These are phyloP conservation scores for Stromatinia cepivora DNA, from an alignment of 2,329 filamentous ascomycete genomes.

Conservation along the genomic window DNA sequence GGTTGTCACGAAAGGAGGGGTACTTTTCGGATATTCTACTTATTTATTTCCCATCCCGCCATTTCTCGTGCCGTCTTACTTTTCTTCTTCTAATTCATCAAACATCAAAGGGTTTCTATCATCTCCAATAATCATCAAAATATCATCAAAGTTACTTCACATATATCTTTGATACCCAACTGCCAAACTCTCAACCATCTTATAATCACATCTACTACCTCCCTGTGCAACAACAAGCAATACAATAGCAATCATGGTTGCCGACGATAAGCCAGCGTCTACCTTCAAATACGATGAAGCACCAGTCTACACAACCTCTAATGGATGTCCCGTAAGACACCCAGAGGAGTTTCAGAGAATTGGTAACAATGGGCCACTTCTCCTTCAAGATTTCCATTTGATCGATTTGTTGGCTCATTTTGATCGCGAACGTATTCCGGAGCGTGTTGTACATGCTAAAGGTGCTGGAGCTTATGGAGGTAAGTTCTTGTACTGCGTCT, in stretches of 20 bases:
- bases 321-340: conserved; percentile 57
- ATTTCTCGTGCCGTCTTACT: neutral
- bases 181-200: neutral
- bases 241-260: conserved; percentile 44
- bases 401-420: conserved; percentile 61
- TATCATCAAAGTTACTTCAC: neutral
- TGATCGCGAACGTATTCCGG: conserved; percentile 53
- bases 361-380: conserved; percentile 57
- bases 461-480: conserved; percentile 40
- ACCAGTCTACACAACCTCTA: conserved; percentile 60
- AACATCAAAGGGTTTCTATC: neutral
- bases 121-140: neutral
- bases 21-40: conserved; percentile 14
- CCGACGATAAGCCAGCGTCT: conserved; percentile 47
- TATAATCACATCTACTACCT: neutral
- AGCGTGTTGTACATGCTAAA: conserved; percentile 60
- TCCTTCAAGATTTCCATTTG: conserved; percentile 65
- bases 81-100: conserved; percentile 6
- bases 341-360: conserved; percentile 54
- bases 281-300: conserved; percentile 58
- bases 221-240: neutral
- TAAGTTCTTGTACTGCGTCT: conserved; percentile 18
- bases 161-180: neutral
- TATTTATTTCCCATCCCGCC: conserved; percentile 19
- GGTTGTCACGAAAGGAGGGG: conserved; percentile 14